Percentiles rank a stretch among this genome's conserved stretches.
Conservation (phyloP, 164 flowering plant species). For the Umbilicus rupestris region DNA sequence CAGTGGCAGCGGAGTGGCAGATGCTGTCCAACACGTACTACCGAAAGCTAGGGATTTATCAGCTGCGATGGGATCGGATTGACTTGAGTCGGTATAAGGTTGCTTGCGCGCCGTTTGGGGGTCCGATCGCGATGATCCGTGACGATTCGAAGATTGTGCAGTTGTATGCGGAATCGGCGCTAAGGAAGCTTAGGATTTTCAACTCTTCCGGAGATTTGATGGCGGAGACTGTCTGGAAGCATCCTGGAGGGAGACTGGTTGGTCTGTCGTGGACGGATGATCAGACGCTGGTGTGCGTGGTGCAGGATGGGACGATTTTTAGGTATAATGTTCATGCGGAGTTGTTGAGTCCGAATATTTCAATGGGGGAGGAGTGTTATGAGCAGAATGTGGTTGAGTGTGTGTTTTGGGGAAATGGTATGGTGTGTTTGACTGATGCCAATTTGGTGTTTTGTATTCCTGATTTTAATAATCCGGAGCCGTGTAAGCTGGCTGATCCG, state of each 20-base stretch:
- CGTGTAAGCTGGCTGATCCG: slow-evolving; percentile 57
- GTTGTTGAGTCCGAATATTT: slow-evolving; percentile 38
- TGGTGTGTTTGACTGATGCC: slow-evolving; percentile 71
- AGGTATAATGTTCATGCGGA: slow-evolving; percentile 59
- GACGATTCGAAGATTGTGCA: slow-evolving; percentile 96
- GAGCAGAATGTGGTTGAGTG: slow-evolving; percentile 81
- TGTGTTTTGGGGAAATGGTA: slow-evolving; percentile 87
- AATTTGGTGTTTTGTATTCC: slow-evolving; percentile 51
- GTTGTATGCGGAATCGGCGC: slow-evolving; percentile 82
- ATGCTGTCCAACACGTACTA: slow-evolving; percentile 77
- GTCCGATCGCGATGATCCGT: slow-evolving; percentile 90
- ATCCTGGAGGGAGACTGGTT: slow-evolving; percentile 76
- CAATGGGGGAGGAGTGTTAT: slow-evolving; percentile 72
- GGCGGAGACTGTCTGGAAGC: slow-evolving; percentile 72
- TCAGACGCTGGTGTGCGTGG: slow-evolving; percentile 59
- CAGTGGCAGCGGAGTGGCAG: slow-evolving; percentile 99
- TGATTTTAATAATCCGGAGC: slow-evolving; percentile 57
- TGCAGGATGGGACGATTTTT: slow-evolving; percentile 80
- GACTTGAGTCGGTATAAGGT: slow-evolving; percentile 77
- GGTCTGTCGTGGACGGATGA: slow-evolving; percentile 91
- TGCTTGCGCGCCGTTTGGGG: slow-evolving; percentile 89
- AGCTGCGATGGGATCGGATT: slow-evolving; percentile 68
- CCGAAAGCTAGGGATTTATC: slow-evolving; percentile 81
- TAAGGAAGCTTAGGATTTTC: slow-evolving; percentile 82
- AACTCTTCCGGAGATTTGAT: slow-evolving; percentile 64